These are phyloP conservation scores for Albugo laibachii DNA, from an alignment of 352 stramenopile species.

Conservation along the genomic window DNA sequence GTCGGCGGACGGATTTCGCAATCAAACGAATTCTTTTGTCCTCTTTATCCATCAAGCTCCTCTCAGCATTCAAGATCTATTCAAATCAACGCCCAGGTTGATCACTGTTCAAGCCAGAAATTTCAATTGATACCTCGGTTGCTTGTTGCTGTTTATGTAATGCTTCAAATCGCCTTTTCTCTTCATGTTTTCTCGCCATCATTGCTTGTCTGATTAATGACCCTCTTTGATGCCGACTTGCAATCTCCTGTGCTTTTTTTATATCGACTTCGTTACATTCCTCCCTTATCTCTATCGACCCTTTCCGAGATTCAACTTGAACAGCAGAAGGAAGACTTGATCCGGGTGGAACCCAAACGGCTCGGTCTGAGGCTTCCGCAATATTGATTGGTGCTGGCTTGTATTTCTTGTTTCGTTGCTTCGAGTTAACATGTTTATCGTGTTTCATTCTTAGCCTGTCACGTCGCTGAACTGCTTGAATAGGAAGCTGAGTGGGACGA, in stretches of 20 bases:
- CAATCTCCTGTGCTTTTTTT: slow-evolving; percentile 14
- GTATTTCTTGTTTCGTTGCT: background rate
- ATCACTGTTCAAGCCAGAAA: too few relatives aligned
- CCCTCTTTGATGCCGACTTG: slow-evolving; percentile 14
- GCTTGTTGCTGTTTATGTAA: background rate
- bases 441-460: slow-evolving; percentile 6
- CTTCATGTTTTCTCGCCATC: background rate
- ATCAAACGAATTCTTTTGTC: slow-evolving; percentile 35
- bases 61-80: slow-evolving; percentile 32
- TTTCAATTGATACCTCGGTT: too few relatives aligned
- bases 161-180: background rate
- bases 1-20: slow-evolving; percentile 31
- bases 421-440: background rate
- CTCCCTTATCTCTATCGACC: too few relatives aligned
- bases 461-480: background rate
- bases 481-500: too few relatives aligned
- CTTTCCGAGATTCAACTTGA: too few relatives aligned
- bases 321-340: too few relatives aligned
- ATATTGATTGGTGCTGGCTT: background rate
- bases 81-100: background rate
- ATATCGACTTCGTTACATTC: background rate
- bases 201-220: background rate
- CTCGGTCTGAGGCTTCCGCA: background rate
- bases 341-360: too few relatives aligned
- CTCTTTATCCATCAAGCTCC: slow-evolving; percentile 48